Base-by-base conservation (phyloP, 352 stramenopile genomes). In the Plasmopara viticola region DNA sequence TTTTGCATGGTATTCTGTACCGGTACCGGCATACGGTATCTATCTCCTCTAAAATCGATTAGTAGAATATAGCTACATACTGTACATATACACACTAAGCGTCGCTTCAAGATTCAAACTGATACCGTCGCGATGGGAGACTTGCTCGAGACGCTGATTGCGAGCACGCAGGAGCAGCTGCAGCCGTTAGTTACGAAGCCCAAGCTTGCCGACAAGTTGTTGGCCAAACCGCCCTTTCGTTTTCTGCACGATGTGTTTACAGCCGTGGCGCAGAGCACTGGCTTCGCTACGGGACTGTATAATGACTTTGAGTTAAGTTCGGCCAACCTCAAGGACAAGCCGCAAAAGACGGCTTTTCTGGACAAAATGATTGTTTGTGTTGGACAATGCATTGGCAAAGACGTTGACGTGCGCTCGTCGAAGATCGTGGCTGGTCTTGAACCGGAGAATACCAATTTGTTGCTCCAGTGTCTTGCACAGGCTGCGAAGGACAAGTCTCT, bases 201-300 rank as follows among this genome's bases (percentile, higher is more conserved):
- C 20, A 98, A 97, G 69, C 74, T 97, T 44, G 81, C 84, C 5
- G 91, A 98, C 31, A 98, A 98, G 74, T 75, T 98, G 39, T 78
- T 98, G 38, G 66, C 70, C 57, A 98, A 97, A 62, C 95, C 95
- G 31, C 95, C 95, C 13, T 98, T 98, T 69, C 89, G 95, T 35
- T 98, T 98, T 64, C 71, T 98, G 39, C 87, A 98, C 67, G 93
- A 98, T 64, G 75, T 98, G 35, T 88, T 98, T 50, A 74, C 84
- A 41, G 90, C 86, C 42, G 67, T 98, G 34, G 85, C 72, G 17
- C 66, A 76, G 44, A 58, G 66, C 58, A 95, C 89, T 43, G 89
- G 88, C 35, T 97, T 98, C 59, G 79, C 68, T 31, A 72, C 87
- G 50, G 74, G 69, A 3, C 68, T 94, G 39, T 95, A 94, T 66